These are phyloP conservation scores for Zygnema cylindricum DNA, from an alignment of 139 green algal species.

Conservation along the genomic window DNA sequence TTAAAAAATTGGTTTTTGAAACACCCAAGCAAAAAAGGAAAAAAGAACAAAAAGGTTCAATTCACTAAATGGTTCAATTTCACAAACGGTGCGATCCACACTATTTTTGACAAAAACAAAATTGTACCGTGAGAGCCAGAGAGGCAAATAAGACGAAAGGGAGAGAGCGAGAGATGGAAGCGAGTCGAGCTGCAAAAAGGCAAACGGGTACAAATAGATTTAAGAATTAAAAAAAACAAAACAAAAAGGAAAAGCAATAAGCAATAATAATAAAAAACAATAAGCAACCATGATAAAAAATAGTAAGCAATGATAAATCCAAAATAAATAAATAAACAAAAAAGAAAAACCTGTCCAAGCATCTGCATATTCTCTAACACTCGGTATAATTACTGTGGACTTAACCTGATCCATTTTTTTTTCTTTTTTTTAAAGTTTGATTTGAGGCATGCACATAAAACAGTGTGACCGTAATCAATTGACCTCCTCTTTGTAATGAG, in stretches of 20 bases:
- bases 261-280: not conserved
- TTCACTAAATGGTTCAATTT: not conserved
- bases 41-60: not conserved
- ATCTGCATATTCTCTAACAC: too few relatives aligned
- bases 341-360: too few relatives aligned
- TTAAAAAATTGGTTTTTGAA: not conserved
- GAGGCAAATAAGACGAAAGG: slow-evolving; percentile 10
- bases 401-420: too few relatives aligned
- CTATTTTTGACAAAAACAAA: not conserved
- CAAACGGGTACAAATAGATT: not conserved
- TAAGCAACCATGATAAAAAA: not conserved
- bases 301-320: not conserved
- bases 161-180: not conserved
- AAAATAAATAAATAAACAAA: not conserved
- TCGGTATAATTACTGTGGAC: too few relatives aligned
- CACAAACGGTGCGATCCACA: not conserved
- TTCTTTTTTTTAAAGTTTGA: too few relatives aligned
- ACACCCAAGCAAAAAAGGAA: not conserved
- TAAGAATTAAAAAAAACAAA: not conserved
- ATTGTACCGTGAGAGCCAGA: not conserved
- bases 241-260: not conserved
- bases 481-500: too few relatives aligned
- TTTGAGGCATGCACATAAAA: too few relatives aligned
- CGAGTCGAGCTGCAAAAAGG: not conserved
- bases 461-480: too few relatives aligned